Evolutionary conservation across 805 yeast genomes (phyloP), one percentile per base, ranked within the genome.

Genomic region (Metschnikowia proteae): DNA sequence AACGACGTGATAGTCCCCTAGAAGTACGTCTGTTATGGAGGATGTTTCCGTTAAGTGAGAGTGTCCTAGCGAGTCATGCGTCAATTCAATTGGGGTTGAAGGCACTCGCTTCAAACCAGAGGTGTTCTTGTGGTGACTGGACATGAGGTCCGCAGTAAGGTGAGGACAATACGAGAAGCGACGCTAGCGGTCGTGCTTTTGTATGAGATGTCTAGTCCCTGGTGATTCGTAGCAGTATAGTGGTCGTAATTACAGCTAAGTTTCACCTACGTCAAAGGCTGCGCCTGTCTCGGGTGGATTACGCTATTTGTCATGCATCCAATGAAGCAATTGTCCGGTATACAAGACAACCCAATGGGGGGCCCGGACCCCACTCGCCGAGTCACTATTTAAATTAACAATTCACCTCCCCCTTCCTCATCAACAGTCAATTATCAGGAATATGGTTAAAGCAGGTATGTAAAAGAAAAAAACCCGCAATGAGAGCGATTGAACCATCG

Each of bases 361-460:
- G 28, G 39, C 11, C 43, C 33, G 39, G 43, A 26, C 30, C 44
- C 51, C 45, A 34, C 45, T 42, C 45, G 45, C 31, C 45, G 38
- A 34, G 17, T 26, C 38, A 35, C 44, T 33, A 36, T 44, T 44
- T 44, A 44, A 25, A n/a, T 23, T 35, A 27, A 13, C 36, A 13
- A 39, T 22, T 42, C 36, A 25, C 40, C 42, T 13, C 9, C 38
- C 17, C 46, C 33, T 23, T 33, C 30, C n/a, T 36, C 6, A 11
- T 31, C 26, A 11, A 3, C 32, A 10, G 13, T 17, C 39, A 26
- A 42, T 4, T 32, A 28, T 23, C 45, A 25, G 54, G 52, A 75
- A 61, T 65, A 80, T 80, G 84, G 84, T 80, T 56, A 80, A 80
- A 71, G 84, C 84, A 65, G 83, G 84, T 80, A 78, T 58, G 83